These are phyloP conservation scores for Mycosarcoma mackinlayi DNA, from an alignment of 1,284 basidiomycete genomes.

Conservation along the genomic window DNA sequence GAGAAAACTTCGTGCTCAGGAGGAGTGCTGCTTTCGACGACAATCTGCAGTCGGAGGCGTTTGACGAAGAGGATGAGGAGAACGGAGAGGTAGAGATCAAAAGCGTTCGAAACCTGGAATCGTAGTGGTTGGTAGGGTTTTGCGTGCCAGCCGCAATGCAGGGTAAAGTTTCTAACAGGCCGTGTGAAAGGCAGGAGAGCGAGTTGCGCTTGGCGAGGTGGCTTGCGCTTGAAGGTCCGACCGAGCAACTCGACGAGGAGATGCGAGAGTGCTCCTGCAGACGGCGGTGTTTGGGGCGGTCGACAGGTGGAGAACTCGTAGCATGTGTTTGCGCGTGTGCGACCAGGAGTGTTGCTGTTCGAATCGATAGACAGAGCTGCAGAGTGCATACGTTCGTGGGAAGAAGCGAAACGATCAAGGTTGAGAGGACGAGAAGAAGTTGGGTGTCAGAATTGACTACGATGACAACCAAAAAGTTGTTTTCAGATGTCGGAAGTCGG, in stretches of 20 bases:
- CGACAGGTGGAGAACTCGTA: too few relatives aligned
- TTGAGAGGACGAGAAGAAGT: too few relatives aligned
- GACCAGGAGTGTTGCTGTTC: too few relatives aligned
- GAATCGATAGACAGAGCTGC: neutral
- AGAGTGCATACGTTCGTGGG: neutral
- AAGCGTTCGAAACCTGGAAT: constrained; percentile 3
- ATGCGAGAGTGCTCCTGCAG: neutral
- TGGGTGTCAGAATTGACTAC: too few relatives aligned
- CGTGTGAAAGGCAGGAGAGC: neutral
- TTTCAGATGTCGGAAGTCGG: too few relatives aligned
- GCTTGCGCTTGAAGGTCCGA: neutral
- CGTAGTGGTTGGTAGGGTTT: too few relatives aligned
- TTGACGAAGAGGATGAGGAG: neutral
- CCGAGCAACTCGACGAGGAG: constrained; percentile 2
- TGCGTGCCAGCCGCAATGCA: neutral
- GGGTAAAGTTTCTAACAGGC: neutral
- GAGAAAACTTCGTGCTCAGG: constrained; percentile 26
- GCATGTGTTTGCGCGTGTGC: too few relatives aligned
- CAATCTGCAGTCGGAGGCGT: neutral
- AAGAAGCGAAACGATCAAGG: too few relatives aligned
- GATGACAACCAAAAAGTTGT: too few relatives aligned
- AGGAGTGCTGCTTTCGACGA: constrained; percentile 1
- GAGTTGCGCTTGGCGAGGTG: neutral
- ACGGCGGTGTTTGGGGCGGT: neutral
- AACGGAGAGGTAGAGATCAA: constrained; percentile 1